phyloP scores from a whole-genome alignment of 495 filamentous ascomycete species.

The Penicillium lagena region DNA sequence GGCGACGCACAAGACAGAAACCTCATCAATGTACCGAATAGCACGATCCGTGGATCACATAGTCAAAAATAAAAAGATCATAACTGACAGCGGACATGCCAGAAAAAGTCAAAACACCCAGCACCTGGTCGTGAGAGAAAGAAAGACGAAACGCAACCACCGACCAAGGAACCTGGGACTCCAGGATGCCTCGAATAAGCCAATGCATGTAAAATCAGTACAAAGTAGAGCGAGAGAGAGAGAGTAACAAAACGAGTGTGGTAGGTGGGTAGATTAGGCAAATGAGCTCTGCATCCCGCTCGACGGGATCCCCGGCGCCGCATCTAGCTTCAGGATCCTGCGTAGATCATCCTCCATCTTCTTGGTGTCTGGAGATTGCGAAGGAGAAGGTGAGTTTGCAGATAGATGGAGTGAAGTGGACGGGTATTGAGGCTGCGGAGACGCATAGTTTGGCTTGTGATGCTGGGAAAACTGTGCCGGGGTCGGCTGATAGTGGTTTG shows the following conservation, averaged over 20 bases:
- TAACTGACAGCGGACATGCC: too few species aligned
- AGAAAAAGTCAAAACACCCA: conserved; percentile 8
- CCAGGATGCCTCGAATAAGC: conserved; percentile 11
- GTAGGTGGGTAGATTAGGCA: conserved; percentile 15
- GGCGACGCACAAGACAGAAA: not conserved
- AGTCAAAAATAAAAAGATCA: conserved; percentile 2
- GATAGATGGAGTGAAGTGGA: conserved; percentile 17
- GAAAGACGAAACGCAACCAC: conserved; percentile 10
- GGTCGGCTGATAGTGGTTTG: conserved; percentile 4
- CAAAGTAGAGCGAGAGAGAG: not conserved
- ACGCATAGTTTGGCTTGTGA: conserved; percentile 5
- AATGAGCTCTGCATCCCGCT: conserved; percentile 33
- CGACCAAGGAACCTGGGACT: conserved; percentile 13
- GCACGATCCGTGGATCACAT: conserved; percentile 14
- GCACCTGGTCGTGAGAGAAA: conserved; percentile 6
- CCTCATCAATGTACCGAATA: conserved; percentile 13
- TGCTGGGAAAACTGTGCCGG: conserved; percentile 4
- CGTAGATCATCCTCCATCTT: conserved; percentile 50
- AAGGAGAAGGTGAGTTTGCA: conserved; percentile 16
- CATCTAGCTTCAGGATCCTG: conserved; percentile 46
- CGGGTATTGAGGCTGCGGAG: conserved; percentile 17
- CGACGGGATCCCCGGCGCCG: conserved; percentile 19
- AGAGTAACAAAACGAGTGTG: not conserved
- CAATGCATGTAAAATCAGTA: conserved; percentile 9
- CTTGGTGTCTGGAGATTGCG: conserved; percentile 30